Conservation (phyloP, 192 early-diverging fungal genomes). For the Backusella tuberculispora region DNA sequence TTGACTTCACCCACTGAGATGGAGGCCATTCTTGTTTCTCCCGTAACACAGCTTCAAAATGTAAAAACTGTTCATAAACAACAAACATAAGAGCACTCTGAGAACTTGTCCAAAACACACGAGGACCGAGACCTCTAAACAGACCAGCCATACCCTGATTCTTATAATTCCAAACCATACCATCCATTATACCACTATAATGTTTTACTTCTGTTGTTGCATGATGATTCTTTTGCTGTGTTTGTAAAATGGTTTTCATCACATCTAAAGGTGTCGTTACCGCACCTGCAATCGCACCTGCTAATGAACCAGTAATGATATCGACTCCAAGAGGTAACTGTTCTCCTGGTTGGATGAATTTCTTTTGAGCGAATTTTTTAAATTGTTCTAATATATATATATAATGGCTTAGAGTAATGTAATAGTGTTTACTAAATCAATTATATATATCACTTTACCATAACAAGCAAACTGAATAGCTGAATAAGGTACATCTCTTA, state of each 20-base stretch:
- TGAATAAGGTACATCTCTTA: slow-evolving; percentile 62
- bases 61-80: slow-evolving; percentile 63
- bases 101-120: slow-evolving; percentile 72
- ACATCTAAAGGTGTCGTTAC: slow-evolving; percentile 63
- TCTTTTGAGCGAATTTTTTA: slow-evolving; percentile 51
- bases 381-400: slow-evolving; percentile 51
- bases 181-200: slow-evolving; percentile 60
- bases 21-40: slow-evolving; percentile 38
- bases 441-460: slow-evolving; percentile 42
- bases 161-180: slow-evolving; percentile 59
- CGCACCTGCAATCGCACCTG: slow-evolving; percentile 59
- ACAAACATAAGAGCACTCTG: slow-evolving; percentile 77
- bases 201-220: slow-evolving; percentile 35
- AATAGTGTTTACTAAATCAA: background rate
- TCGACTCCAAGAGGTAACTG: slow-evolving; percentile 52
- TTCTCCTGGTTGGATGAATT: slow-evolving; percentile 41
- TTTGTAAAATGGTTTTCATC: slow-evolving; percentile 63
- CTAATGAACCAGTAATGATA: slow-evolving; percentile 51
- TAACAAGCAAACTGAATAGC: slow-evolving; percentile 65
- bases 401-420: background rate
- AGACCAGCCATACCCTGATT: slow-evolving; percentile 61
- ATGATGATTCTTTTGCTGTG: slow-evolving; percentile 40
- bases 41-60: slow-evolving; percentile 44
- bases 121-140: slow-evolving; percentile 75
- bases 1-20: background rate